Evolutionary conservation across 371 early-diverging fungal genomes (phyloP), one percentile per base, ranked within the genome.

Genomic region (Mucor sp.): DNA sequence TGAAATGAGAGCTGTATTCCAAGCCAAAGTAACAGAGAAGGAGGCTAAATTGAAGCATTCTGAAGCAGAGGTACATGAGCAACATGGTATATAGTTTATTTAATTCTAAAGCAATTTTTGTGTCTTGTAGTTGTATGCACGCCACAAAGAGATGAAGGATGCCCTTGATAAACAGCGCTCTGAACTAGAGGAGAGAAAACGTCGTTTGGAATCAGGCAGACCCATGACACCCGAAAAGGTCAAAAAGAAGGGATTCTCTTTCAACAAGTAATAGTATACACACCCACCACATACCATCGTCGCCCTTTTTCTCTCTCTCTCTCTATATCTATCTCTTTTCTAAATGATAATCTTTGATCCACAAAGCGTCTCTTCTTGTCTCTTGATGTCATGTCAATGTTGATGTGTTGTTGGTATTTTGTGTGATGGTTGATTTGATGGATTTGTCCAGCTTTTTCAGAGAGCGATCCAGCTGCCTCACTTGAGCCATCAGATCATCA

Each of bases 1-100:
- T 33, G 98, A 98, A 78, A 97, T 98, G 98, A 93, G 94, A 76
- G 87, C 92, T 15, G 97, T 98, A 55, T 97, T 98, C 91, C 94
- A 95, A 75, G 94, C 95, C 67, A 97, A 98, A 85, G 97, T 97
- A 15, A 91, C 94, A 57, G 98, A 98, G 78, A 97, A 97, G 85
- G 97, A 97, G 76, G 80, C 90, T 60, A 97, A 97, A 85, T 83
- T 98, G 70, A 97, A 95, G 82, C 96, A 95, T 75, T 90, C 92
- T 41, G 98, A 98, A 80, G 96, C 97, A 72, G 98, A 98, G 78
- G 87, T 89, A 35, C 23, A 47, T 19, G 50, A 44, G 35, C 25
- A 43, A 28, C 8, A 8, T 21, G 33, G 17, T 57, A 43, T 57
- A 4, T 12, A 44, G 39, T 25, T 41, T 41, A 53, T 61, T 15